phyloP scores from a whole-genome alignment of 495 filamentous ascomycete species.

The Tuber brumale region DNA sequence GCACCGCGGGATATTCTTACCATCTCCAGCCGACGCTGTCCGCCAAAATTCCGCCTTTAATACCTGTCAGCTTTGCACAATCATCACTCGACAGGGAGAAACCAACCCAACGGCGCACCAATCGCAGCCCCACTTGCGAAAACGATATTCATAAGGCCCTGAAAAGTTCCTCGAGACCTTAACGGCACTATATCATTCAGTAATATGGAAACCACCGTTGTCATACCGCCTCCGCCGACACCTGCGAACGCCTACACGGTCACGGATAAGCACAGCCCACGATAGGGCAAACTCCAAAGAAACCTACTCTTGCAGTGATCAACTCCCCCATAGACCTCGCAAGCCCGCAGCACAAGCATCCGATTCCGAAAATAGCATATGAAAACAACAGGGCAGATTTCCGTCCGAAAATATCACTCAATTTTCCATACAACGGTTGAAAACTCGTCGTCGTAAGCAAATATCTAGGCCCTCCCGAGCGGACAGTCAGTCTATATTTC shows the following conservation, averaged over 20 bases:
- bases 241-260: conserved; percentile 52
- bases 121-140: conserved; percentile 62
- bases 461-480: conserved; percentile 43
- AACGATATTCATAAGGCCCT: conserved; percentile 76
- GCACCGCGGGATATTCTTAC: conserved; percentile 45
- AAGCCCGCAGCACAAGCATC: conserved; percentile 66
- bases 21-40: conserved; percentile 80
- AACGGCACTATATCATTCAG: conserved; percentile 71
- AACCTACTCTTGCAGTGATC: conserved; percentile 51
- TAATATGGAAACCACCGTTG: conserved; percentile 68
- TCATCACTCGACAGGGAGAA: not conserved
- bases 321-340: conserved; percentile 63
- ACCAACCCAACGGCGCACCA: conserved; percentile 63
- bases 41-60: conserved; percentile 54
- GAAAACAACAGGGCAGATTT: conserved; percentile 66
- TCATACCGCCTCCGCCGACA: conserved; percentile 82
- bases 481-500: not conserved
- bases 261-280: not conserved
- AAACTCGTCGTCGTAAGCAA: conserved; percentile 74
- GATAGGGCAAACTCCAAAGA: not conserved
- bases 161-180: conserved; percentile 70
- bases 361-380: conserved; percentile 67
- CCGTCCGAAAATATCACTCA: conserved; percentile 78
- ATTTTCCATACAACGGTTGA: conserved; percentile 70
- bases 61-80: conserved; percentile 12